phyloP scores from a whole-genome alignment of 2,329 filamentous ascomycete species.

The Purpureocillium lavendulum region DNA sequence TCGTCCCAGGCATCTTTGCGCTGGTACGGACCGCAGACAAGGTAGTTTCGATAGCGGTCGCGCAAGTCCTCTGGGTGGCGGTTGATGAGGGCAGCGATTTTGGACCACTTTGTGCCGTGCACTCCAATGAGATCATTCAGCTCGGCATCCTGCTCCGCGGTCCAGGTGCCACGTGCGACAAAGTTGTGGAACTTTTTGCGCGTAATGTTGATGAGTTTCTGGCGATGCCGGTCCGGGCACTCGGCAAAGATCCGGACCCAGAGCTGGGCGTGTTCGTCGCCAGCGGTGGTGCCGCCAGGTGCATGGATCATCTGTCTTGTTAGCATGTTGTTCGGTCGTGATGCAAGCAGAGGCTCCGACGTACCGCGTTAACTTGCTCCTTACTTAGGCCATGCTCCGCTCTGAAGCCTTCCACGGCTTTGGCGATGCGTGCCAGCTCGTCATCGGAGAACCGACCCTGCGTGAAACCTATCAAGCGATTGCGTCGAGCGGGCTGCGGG shows the following conservation, averaged over 20 bases:
- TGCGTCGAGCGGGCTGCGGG: constrained; percentile 10
- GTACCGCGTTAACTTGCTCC: constrained; percentile 37
- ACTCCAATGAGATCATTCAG: constrained; percentile 24
- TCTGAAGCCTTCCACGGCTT: constrained; percentile 35
- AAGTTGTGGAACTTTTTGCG: constrained; percentile 60
- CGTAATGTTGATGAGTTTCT: constrained; percentile 46
- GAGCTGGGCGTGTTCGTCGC: constrained; percentile 30
- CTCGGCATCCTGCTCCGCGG: constrained; percentile 26
- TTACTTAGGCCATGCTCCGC: constrained; percentile 33
- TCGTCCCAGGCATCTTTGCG: constrained; percentile 50
- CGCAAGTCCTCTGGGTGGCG: constrained; percentile 58
- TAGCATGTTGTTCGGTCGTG: constrained; percentile 6
- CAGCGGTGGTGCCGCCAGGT: constrained; percentile 24
- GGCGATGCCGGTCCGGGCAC: constrained; percentile 41
- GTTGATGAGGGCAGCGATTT: constrained; percentile 53
- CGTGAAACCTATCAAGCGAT: constrained; percentile 18
- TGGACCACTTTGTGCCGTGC: constrained; percentile 46
- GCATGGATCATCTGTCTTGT: constrained; percentile 25
- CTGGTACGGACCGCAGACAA: constrained; percentile 46
- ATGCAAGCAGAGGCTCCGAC: constrained; percentile 17
- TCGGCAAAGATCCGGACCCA: constrained; percentile 40
- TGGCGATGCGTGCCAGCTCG: constrained; percentile 32
- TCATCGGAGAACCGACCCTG: constrained; percentile 34
- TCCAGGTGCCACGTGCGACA: constrained; percentile 41
- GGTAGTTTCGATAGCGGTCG: constrained; percentile 62